A percentile compares a stretch with the other conserved stretches of the same genome.
Evolutionary conservation across 345 rosid genomes (phyloP).

Genomic region (Syzygium aqueum): DNA sequence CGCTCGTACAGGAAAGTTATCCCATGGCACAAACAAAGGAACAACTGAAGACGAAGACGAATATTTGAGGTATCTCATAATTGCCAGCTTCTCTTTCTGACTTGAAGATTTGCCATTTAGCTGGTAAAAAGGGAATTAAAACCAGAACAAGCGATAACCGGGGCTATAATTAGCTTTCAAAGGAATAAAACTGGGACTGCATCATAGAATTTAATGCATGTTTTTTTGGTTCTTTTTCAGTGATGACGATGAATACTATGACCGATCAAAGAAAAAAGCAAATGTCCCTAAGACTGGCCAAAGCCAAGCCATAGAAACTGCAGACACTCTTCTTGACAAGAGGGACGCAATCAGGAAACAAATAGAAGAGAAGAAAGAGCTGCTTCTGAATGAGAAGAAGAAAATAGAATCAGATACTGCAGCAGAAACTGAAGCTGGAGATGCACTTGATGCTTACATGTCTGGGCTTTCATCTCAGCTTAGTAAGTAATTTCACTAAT

Average conservation of each 20-base stretch:
- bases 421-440: slow-evolving; percentile 48
- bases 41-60: slow-evolving; percentile 55
- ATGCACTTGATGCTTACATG: slow-evolving; percentile 89
- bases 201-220: not conserved
- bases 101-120: not conserved
- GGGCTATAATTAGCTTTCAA: not conserved
- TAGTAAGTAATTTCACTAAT: slow-evolving; percentile 26
- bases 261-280: slow-evolving; percentile 78
- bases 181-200: not conserved
- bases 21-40: slow-evolving; percentile 48
- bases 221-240: slow-evolving; percentile 24
- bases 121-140: not conserved
- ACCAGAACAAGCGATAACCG: not conserved
- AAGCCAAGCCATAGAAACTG: slow-evolving; percentile 68
- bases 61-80: slow-evolving; percentile 38
- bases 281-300: slow-evolving; percentile 40
- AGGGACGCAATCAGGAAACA: slow-evolving; percentile 58
- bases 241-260: slow-evolving; percentile 94
- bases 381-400: slow-evolving; percentile 52
- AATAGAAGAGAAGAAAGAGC: slow-evolving; percentile 47
- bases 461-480: slow-evolving; percentile 81
- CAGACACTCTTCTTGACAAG: slow-evolving; percentile 85
- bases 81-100: slow-evolving; percentile 1
- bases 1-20: slow-evolving; percentile 51
- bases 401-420: slow-evolving; percentile 40